phyloP scores from a whole-genome alignment of 2,329 filamentous ascomycete genomes.

The Helotiales sp. region DNA sequence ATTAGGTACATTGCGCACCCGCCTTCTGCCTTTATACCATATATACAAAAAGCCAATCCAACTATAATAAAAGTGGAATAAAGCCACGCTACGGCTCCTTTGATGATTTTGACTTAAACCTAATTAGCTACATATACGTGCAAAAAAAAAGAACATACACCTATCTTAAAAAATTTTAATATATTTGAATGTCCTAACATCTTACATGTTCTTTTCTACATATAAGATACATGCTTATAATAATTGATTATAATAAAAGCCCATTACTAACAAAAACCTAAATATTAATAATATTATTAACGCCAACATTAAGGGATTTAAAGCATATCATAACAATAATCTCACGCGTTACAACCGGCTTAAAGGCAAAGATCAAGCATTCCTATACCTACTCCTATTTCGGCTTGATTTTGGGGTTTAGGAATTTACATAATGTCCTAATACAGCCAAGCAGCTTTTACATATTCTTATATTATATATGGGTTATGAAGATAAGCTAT shows the following conservation, averaged over 20 bases:
- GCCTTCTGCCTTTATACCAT: neutral
- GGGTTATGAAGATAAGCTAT: too few species aligned
- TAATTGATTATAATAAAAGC: constrained; percentile 1
- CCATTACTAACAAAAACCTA: too few species aligned
- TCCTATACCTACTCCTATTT: neutral
- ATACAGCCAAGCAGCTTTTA: too few species aligned
- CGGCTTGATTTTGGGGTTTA: neutral
- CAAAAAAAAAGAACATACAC: too few species aligned
- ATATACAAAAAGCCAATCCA: constrained; percentile 1
- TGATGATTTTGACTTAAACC: constrained; percentile 3
- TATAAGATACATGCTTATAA: neutral
- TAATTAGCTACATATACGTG: constrained; percentile 1
- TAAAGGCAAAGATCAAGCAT: constrained; percentile 1
- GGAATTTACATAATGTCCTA: too few species aligned
- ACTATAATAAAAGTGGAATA: neutral
- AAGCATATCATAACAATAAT: too few species aligned
- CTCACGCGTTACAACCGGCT: neutral
- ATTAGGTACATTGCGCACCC: neutral
- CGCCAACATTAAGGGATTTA: too few species aligned
- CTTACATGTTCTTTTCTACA: neutral
- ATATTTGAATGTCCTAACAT: constrained; percentile 1
- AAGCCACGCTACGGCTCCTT: neutral
- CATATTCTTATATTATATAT: too few species aligned
- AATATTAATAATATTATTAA: too few species aligned
- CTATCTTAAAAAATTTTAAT: too few species aligned